Percentiles rank a stretch among this genome's conserved stretches.
Conservation (phyloP, 2,329 filamentous ascomycete genomes). For the Beauveria varroae region DNA sequence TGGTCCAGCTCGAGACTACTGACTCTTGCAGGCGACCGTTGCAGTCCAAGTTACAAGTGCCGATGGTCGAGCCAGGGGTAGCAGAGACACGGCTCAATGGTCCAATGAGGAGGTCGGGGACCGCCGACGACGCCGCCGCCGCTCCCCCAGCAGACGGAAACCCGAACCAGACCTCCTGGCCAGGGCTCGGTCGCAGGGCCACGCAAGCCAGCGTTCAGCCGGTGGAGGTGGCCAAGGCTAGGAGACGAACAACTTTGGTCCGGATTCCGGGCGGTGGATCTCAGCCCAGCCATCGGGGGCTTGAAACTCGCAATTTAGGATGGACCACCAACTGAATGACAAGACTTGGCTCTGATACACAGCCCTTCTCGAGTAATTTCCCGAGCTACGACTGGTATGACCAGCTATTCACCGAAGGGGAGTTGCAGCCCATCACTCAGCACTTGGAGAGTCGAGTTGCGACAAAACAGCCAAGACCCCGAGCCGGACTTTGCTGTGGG, state of each 20-base stretch:
- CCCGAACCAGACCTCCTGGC: neutral
- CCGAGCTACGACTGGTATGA: neutral
- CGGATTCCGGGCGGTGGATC: constrained; percentile 9
- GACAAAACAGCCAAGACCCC: neutral
- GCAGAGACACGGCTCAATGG: neutral
- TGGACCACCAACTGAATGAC: neutral
- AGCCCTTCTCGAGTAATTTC: neutral
- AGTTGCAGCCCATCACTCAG: neutral
- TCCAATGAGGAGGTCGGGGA: neutral
- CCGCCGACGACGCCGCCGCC: neutral
- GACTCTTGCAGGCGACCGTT: neutral
- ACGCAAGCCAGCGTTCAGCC: constrained; percentile 4
- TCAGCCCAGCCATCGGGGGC: constrained; percentile 1
- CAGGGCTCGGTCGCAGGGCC: neutral
- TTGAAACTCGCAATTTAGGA: neutral
- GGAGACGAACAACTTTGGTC: neutral
- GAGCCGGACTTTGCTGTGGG: neutral
- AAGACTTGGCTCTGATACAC: constrained; percentile 8
- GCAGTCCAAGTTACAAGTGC: neutral
- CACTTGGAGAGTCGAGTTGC: neutral
- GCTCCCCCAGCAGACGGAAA: neutral
- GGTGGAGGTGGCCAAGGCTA: neutral
- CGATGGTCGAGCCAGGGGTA: neutral
- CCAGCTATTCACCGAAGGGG: neutral
- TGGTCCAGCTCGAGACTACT: neutral